phyloP scores from a whole-genome alignment of 768 basidiomycete species.

The Crepidotus variabilis region DNA sequence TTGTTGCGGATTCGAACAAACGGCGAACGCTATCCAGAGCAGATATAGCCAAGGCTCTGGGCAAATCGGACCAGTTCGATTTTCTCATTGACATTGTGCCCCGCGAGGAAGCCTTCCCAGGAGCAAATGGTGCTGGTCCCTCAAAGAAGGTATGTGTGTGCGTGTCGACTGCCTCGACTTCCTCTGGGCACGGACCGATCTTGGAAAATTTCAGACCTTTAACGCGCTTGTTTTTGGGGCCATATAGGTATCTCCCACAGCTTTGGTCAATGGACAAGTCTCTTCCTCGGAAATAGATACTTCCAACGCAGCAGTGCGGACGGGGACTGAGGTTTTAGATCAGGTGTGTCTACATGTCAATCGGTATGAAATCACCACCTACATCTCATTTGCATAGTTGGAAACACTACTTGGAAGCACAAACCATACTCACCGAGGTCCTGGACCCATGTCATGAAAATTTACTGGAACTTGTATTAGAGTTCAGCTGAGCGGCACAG shows the following conservation, averaged over 20 bases:
- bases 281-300: not conserved
- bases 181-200: no score
- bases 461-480: no score
- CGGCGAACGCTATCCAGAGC: constrained; percentile 91
- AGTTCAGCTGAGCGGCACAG: no score
- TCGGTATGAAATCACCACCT: not conserved
- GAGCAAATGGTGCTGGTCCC: not conserved
- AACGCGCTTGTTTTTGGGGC: not conserved
- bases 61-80: constrained; percentile 94
- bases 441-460: not conserved
- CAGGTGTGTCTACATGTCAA: not conserved
- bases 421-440: not conserved
- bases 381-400: not conserved
- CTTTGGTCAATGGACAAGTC: not conserved
- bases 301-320: not conserved
- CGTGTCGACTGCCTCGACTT: not conserved
- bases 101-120: constrained; percentile 53
- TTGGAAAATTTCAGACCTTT: not conserved
- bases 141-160: not conserved
- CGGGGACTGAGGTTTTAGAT: not conserved
- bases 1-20: constrained; percentile 93
- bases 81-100: constrained; percentile 97
- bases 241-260: not conserved
- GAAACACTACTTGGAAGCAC: not conserved
- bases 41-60: constrained; percentile 90